These are phyloP conservation scores for Alternaria arbusti DNA, from an alignment of 2,329 filamentous ascomycete genomes.

Conservation along the genomic window DNA sequence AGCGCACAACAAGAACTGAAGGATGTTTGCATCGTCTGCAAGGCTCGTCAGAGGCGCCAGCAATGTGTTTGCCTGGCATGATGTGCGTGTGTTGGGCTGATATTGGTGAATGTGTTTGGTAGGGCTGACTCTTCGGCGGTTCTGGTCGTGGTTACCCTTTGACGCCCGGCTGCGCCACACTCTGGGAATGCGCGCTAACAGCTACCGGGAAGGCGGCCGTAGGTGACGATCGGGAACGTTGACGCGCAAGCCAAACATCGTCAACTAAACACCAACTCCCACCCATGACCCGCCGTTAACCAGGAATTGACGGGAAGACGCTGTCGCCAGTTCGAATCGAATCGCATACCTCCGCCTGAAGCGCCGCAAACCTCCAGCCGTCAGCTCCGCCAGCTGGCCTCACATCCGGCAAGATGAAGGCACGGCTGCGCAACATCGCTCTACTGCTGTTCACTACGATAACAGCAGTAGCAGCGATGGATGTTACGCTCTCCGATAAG, in stretches of 20 bases:
- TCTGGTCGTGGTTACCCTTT: constrained; percentile 5
- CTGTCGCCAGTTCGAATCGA: background rate
- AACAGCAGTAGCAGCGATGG: constrained; percentile 44
- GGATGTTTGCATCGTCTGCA: constrained; percentile 65
- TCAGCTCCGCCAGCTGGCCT: constrained; percentile 40
- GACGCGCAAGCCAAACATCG: constrained; percentile 25
- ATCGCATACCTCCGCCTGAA: constrained; percentile 3
- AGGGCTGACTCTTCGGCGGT: constrained; percentile 14
- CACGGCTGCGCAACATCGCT: constrained; percentile 39
- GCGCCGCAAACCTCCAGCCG: constrained; percentile 3
- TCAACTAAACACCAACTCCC: constrained; percentile 12
- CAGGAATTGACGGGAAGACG: background rate
- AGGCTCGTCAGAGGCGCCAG: constrained; percentile 28
- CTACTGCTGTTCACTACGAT: constrained; percentile 44
- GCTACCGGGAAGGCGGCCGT: constrained; percentile 17
- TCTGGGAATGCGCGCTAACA: constrained; percentile 15
- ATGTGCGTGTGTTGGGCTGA: constrained; percentile 8
- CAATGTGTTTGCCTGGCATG: constrained; percentile 44
- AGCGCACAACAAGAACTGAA: constrained; percentile 62
- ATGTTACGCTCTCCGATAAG: constrained; percentile 34
- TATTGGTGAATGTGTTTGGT: constrained; percentile 9
- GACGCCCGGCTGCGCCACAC: constrained; percentile 20
- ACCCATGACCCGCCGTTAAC: constrained; percentile 3
- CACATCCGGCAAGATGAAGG: constrained; percentile 43
- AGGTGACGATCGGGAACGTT: constrained; percentile 21